Percentiles rank a stretch among this genome's conserved stretches.
Evolutionary conservation across 768 basidiomycete species (phyloP).

Genomic region (Paxillus ammoniavirescens): DNA sequence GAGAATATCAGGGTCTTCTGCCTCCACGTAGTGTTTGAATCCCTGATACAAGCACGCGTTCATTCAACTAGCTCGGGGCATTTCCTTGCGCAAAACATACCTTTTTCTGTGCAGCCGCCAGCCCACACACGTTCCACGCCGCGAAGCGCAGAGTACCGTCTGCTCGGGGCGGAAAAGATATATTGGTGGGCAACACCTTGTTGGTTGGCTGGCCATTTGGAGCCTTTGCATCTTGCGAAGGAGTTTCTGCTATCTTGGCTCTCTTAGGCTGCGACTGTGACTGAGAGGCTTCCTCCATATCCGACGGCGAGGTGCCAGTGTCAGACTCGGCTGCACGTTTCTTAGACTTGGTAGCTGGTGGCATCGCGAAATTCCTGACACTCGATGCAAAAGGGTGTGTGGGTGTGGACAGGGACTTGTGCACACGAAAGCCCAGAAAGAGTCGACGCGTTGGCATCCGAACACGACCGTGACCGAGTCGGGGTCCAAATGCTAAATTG

Average conservation of each 20-base stretch:
- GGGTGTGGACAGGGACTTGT: not conserved
- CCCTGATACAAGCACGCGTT: constrained; percentile 47
- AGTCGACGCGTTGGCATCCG: constrained; percentile 2
- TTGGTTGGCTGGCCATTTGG: constrained; percentile 67
- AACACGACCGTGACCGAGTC: not conserved
- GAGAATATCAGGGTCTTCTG: constrained; percentile 83
- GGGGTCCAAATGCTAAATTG: constrained; percentile 1
- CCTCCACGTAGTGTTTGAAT: constrained; percentile 78
- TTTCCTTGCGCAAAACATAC: constrained; percentile 32
- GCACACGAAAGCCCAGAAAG: not conserved
- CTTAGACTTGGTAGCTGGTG: constrained; percentile 6
- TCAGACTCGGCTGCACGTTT: too few relatives aligned
- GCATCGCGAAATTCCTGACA: constrained; percentile 18
- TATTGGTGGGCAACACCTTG: constrained; percentile 62
- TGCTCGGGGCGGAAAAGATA: constrained; percentile 52
- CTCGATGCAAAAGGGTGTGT: too few relatives aligned
- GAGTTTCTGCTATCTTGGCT: constrained; percentile 22
- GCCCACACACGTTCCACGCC: constrained; percentile 80
- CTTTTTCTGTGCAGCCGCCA: constrained; percentile 77
- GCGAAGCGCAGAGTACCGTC: constrained; percentile 53
- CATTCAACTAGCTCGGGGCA: not conserved
- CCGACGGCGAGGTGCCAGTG: constrained; percentile 10
- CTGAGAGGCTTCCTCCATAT: constrained; percentile 23
- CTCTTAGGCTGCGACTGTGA: constrained; percentile 24
- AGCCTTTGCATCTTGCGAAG: constrained; percentile 17